A percentile compares a stretch with the other conserved stretches of the same genome.
These are phyloP conservation scores for Zygosaccharomyces rouxii DNA, from an alignment of 805 yeast genomes.

Conservation along the genomic window DNA sequence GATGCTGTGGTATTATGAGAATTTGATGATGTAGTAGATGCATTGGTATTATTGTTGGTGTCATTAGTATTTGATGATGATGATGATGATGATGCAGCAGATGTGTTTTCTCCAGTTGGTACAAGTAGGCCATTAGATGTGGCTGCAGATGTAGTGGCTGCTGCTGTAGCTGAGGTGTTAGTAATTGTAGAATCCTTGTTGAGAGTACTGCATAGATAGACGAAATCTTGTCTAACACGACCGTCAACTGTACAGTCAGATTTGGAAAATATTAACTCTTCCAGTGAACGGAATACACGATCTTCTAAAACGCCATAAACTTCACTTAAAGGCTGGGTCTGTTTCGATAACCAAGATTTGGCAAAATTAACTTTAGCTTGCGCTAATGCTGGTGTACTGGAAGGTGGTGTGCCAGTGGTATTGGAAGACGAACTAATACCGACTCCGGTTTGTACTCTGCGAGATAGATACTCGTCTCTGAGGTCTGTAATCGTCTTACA, in stretches of 20 bases:
- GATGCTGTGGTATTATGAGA: slow-evolving; percentile 4
- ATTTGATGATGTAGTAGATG: slow-evolving; percentile 5
- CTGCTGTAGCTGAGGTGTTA: slow-evolving; percentile 5
- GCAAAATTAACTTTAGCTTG: slow-evolving; percentile 46
- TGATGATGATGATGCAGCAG: not conserved
- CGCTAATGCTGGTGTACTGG: slow-evolving; percentile 27
- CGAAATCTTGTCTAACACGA: slow-evolving; percentile 34
- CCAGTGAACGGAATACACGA: slow-evolving; percentile 52
- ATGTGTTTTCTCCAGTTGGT: slow-evolving; percentile 8
- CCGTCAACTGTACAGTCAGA: slow-evolving; percentile 31
- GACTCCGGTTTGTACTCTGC: not conserved
- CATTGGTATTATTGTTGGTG: not conserved
- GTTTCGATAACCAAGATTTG: slow-evolving; percentile 75
- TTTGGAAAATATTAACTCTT: slow-evolving; percentile 35
- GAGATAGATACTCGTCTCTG: slow-evolving; percentile 23
- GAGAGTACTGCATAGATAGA: slow-evolving; percentile 26
- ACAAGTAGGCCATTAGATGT: not conserved
- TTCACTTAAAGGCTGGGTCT: slow-evolving; percentile 76
- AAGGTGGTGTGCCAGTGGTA: not conserved
- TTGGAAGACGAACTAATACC: not conserved
- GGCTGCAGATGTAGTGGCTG: slow-evolving; percentile 5
- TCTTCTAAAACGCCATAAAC: slow-evolving; percentile 74
- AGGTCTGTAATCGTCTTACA: slow-evolving; percentile 31
- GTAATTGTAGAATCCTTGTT: slow-evolving; percentile 7
- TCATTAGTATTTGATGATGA: slow-evolving; percentile 5